Conservation (phyloP, 108 stramenopile species). For the Fragilaria crotonensis region DNA sequence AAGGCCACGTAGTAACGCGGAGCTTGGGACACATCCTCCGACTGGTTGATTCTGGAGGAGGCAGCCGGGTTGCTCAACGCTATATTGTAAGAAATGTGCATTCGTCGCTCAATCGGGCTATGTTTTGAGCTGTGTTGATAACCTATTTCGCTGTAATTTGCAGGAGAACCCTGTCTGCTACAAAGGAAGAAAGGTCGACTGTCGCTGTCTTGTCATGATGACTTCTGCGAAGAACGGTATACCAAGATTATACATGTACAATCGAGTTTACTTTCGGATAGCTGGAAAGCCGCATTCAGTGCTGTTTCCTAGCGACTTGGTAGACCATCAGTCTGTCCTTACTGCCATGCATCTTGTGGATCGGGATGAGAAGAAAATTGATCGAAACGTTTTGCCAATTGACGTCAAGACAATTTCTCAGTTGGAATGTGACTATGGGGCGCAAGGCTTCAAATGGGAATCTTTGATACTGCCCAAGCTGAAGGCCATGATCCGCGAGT, state of each 20-base stretch:
- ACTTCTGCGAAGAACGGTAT: background rate
- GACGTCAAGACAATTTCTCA: constrained; percentile 9
- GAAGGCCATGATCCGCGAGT: constrained; percentile 6
- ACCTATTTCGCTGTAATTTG: no score
- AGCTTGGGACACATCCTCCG: constrained; percentile 8
- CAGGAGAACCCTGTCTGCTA: constrained; percentile 3
- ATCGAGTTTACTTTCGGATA: constrained; percentile 16
- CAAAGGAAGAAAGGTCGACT: constrained; percentile 12
- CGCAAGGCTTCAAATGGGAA: constrained; percentile 10
- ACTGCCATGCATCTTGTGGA: constrained; percentile 8
- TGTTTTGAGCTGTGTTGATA: no score
- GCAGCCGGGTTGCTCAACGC: constrained; percentile 12
- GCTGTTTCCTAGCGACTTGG: background rate
- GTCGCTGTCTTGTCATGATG: constrained; percentile 11
- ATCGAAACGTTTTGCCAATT: background rate
- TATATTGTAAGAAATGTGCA: constrained; percentile 3
- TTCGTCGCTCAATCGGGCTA: no score
- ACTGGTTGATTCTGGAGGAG: constrained; percentile 4
- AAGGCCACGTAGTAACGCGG: constrained; percentile 6
- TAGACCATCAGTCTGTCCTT: constrained; percentile 5
- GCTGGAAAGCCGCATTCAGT: constrained; percentile 6
- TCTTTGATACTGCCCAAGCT: constrained; percentile 1
- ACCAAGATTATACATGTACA: constrained; percentile 9
- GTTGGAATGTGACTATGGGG: background rate
- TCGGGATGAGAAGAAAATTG: background rate